Evolutionary conservation across 805 yeast genomes (phyloP), one percentile per base, ranked within the genome.

Genomic region (Dipodascopsis uninucleata): DNA sequence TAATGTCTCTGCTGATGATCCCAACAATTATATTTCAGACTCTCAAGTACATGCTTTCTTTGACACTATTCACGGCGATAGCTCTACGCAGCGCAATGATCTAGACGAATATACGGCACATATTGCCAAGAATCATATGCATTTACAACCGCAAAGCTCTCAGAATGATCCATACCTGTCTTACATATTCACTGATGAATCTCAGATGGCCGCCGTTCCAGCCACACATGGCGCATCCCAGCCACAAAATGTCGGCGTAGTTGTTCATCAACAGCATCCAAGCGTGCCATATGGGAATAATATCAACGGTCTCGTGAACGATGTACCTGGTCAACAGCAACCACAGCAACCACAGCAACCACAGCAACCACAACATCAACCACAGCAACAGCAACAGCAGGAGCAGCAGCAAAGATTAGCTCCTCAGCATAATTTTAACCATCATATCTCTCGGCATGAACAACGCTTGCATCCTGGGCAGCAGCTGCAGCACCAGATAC

Each of bases 241-340:
- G 24, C 9, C 38, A 10, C 16, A 26, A 9, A 18, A 9, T n/a
- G n/a, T n/a, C n/a, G n/a, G n/a, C n/a, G n/a, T n/a, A n/a, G n/a
- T n/a, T n/a, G n/a, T n/a, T n/a, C n/a, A n/a, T n/a, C 47, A 28
- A 26, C 48, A 32, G 31, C 43, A 37, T 28, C 43, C 37, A 20
- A 36, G 16, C 5, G 21, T 23, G 4, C 41, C 20, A 21, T 38
- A 25, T n/a, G n/a, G 17, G 43, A 28, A 31, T 33, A 39, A 22
- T 24, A 44, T 17, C 43, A 39, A 24, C 28, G 28, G 8, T 38
- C 36, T n/a, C 10, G 29, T n/a, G 29, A n/a, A 10, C 29, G n/a
- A 10, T 26, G 29, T 26, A 26, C n/a, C 29, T 10, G 29, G n/a
- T 7, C 42, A 38, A 20, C 36, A 33, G 12, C 44, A 40, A 18